Evolutionary conservation across 1,139 yeast genomes (phyloP), one percentile per base, ranked within the genome.

Genomic region (Hemisphaericaspora xylanilytica): DNA sequence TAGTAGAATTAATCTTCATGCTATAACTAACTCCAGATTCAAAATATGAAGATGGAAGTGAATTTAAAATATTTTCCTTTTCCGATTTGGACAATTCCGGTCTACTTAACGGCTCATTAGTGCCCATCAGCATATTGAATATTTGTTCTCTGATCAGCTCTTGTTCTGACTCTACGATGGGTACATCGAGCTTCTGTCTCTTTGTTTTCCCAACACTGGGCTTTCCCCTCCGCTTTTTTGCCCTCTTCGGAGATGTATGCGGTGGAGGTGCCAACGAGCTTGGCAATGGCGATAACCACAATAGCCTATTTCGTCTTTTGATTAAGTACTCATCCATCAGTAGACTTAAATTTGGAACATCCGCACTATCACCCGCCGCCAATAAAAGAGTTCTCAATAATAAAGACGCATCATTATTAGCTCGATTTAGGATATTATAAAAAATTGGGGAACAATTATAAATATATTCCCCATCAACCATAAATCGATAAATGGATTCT

Each of bases 301-400:
- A 39, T 22, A 43, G 37, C 2, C 50, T 50, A n/a, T 44, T 40
- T 25, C 44, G 36, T 33, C 63, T 40, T 35, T 46, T 43, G 5
- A 38, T 30, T 31, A 59, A 44, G 37, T 53, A 56, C n/a, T 42
- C 46, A 39, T 58, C 60, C 59, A 59, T 51, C 4, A 39, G 41
- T 5, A 41, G 34, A 35, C 54, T 58, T 35, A 53, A 46, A 41
- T 55, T 55, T n/a, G 53, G 36, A 5, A 31, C 28, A 13, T 33
- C 35, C 31, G 34, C 15, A 28, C 15, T 17, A 13, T 30, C 33
- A n/a, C 29, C 25, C 10, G 33, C 30, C 21, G 24, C 15, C 2
- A 13, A 3, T 5, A 15, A 4, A 4, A 28, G 3, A 7, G 15
- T 16, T 10, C 20, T 11, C 3, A 29, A 29, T n/a, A 29, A 29